Base-by-base conservation (phyloP, 148 eudicot species). In the Rhododendron mucronatum region DNA sequence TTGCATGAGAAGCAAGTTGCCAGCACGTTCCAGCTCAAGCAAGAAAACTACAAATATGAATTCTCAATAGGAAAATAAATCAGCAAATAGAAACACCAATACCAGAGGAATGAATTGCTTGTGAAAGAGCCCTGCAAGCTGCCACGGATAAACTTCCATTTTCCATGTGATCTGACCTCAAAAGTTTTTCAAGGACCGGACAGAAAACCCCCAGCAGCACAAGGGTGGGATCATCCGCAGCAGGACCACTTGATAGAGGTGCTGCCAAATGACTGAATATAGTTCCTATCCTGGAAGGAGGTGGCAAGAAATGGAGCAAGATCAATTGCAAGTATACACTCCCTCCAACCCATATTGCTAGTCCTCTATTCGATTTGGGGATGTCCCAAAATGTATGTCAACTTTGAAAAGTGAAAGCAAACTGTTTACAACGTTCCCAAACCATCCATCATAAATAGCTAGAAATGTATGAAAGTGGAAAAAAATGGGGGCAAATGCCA, bases 51-150 rank as follows among this genome's bases (percentile, higher is more conserved):
- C 4, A 57, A 35, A 75, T 23, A 57, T 33, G 18, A 75, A 71
- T 44, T 20, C 84, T 80, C 35, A 51, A 44, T 39, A 39, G 59
- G 20, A 12, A 83, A 67, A 81, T 20, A 47, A 37, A 9, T 86
- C 79, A 20, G 28, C 47, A 18, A 85, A 39, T 30, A 84, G 85
- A 84, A 81, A n/a, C 61, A 77, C 13, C 80, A 81, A 81, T 90
- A 97, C 99, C 98, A 74, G 99, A 93, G 87, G 98, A 92, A 88
- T 93, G 92, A 88, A 95, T 90, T 91, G 96, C 98, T 88, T 92
- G 96, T 74, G 98, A 91, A 87, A 97, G 95, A 89, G 98, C 95
- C 84, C 93, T 91, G 87, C 99, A 97, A 79, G 99, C 98, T 88
- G 98, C 96, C 85, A 89, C 83, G 74, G 98, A 92, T 86, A 97